These are phyloP conservation scores for Pisolithus sp. DNA, from an alignment of 768 basidiomycete species.

Conservation along the genomic window DNA sequence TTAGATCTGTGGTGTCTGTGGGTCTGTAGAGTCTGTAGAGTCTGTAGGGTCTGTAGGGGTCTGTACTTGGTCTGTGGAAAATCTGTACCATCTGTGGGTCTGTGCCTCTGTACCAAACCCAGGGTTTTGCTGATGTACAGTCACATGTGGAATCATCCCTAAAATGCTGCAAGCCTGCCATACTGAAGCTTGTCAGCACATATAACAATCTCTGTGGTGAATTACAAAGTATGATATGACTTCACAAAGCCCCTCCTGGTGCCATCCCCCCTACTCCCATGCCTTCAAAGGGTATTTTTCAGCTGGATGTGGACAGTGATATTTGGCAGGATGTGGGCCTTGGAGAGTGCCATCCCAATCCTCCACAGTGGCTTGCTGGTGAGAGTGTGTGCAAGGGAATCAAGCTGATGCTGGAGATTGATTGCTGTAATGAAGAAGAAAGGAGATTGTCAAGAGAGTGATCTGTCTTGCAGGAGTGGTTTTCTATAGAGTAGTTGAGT, in stretches of 20 bases:
- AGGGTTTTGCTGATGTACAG: too few species aligned
- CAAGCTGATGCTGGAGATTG: conserved; percentile 8
- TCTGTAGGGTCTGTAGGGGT: too few species aligned
- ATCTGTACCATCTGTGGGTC: too few species aligned
- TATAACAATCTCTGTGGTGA: conserved; percentile 25
- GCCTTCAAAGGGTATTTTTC: conserved; percentile 17
- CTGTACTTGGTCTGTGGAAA: too few species aligned
- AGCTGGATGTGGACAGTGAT: conserved; percentile 28
- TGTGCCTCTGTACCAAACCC: too few species aligned
- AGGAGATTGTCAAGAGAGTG: background rate
- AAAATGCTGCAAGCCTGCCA: conserved; percentile 22
- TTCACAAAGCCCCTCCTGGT: conserved; percentile 17
- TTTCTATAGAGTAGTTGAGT: too few species aligned
- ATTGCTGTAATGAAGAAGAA: conserved; percentile 21
- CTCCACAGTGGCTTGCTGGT: conserved; percentile 12
- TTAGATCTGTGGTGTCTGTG: too few species aligned
- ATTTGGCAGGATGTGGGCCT: conserved; percentile 31
- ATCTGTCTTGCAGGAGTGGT: too few species aligned
- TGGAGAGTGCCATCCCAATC: background rate
- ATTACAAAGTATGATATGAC: conserved; percentile 14
- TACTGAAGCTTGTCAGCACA: conserved; percentile 14
- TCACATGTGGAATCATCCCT: conserved; percentile 22
- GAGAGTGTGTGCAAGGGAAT: conserved; percentile 11
- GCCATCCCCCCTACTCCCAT: conserved; percentile 21
- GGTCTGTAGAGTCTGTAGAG: too few species aligned